Evolutionary conservation across 164 flowering plant species (phyloP).

Genomic region (Magnolia sinica): DNA sequence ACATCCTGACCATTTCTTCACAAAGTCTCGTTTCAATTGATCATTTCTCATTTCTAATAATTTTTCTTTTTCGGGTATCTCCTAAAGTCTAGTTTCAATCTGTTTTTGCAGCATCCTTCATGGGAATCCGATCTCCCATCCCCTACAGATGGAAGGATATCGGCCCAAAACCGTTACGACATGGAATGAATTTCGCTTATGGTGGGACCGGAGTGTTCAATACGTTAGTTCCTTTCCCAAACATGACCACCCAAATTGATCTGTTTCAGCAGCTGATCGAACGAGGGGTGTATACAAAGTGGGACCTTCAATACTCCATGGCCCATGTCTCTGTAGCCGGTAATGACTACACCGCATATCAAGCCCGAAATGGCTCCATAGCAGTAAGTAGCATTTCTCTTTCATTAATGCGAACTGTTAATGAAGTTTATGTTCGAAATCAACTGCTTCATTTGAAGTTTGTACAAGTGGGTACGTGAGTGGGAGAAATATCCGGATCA

Average conservation of each 20-base stretch:
- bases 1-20: too few species aligned
- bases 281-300: constrained; percentile 17
- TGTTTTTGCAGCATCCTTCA: constrained; percentile 28
- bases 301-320: constrained; percentile 28
- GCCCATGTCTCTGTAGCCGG: constrained; percentile 48
- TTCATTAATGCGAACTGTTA: neutral
- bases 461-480: too few species aligned
- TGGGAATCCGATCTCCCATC: constrained; percentile 37
- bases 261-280: constrained; percentile 32
- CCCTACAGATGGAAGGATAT: constrained; percentile 26
- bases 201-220: constrained; percentile 63
- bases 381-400: constrained; percentile 14
- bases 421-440: neutral
- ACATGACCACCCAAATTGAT: constrained; percentile 45
- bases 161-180: constrained; percentile 2
- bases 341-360: constrained; percentile 43
- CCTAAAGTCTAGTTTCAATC: too few species aligned
- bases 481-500: too few species aligned
- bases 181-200: constrained; percentile 52
- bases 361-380: constrained; percentile 14
- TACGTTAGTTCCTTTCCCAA: constrained; percentile 34
- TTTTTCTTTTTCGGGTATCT: too few species aligned
- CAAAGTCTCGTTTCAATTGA: too few species aligned
- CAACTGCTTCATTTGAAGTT: neutral
- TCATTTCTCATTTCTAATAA: too few species aligned